phyloP scores from a whole-genome alignment of 2,329 filamentous ascomycete species.

The Diaporthe destruens region DNA sequence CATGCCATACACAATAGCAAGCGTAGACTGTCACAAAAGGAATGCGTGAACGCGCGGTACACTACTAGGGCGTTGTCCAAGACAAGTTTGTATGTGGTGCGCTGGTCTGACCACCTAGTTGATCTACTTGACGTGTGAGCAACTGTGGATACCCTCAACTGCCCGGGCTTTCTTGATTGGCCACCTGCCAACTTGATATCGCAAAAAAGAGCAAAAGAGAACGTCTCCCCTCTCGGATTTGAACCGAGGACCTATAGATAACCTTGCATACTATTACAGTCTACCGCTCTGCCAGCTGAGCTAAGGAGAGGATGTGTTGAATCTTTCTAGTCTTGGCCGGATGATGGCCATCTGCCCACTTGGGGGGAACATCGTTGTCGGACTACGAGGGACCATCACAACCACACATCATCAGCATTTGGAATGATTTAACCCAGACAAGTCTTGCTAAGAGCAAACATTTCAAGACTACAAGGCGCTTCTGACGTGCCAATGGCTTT shows the following conservation, averaged over 20 bases:
- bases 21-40: not conserved
- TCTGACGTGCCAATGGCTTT: not conserved
- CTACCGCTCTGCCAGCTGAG: not conserved
- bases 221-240: not conserved
- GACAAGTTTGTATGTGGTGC: not conserved
- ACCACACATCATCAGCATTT: not conserved
- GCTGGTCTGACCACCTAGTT: not conserved
- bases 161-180: not conserved
- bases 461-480: not conserved
- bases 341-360: no score
- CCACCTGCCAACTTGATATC: not conserved
- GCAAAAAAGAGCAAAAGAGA: not conserved
- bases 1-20: not conserved
- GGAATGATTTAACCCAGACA: not conserved
- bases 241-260: constrained; percentile 1
- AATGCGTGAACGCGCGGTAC: not conserved
- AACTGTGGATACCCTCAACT: not conserved
- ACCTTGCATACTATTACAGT: not conserved
- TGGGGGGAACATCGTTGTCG: not conserved
- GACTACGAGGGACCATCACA: not conserved
- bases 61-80: not conserved
- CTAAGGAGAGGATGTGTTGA: not conserved
- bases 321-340: no score
- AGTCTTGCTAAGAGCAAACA: not conserved
- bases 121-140: not conserved